phyloP scores from a whole-genome alignment of 805 yeast species.

The Myxozyma nipponensis region DNA sequence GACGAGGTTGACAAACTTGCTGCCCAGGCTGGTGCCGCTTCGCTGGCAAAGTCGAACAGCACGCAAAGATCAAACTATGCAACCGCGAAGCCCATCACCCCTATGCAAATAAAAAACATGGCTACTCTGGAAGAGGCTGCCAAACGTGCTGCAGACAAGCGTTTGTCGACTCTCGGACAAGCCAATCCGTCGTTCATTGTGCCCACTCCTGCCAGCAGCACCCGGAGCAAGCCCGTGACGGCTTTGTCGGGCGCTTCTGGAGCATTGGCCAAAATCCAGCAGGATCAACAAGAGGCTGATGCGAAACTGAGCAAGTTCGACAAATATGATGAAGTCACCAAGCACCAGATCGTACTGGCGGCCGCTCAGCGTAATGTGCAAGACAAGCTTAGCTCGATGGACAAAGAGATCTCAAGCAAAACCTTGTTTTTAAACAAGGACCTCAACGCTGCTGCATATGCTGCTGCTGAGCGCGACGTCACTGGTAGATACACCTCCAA shows the following conservation, averaged over 20 bases:
- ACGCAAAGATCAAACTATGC: neutral
- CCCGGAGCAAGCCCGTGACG: slow-evolving; percentile 25
- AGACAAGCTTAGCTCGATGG: slow-evolving; percentile 40
- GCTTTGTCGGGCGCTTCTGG: slow-evolving; percentile 30
- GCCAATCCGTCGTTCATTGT: slow-evolving; percentile 8
- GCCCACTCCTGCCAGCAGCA: slow-evolving; percentile 14
- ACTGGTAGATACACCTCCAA: slow-evolving; percentile 52
- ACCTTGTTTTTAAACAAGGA: slow-evolving; percentile 46
- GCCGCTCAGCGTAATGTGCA: slow-evolving; percentile 53
- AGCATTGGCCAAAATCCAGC: slow-evolving; percentile 20
- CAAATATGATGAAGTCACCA: slow-evolving; percentile 4
- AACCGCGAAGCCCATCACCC: neutral
- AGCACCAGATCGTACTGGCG: slow-evolving; percentile 44
- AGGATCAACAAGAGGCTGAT: slow-evolving; percentile 9
- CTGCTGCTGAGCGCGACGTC: slow-evolving; percentile 66
- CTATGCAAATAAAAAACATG: neutral
- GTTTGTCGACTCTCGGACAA: slow-evolving; percentile 19
- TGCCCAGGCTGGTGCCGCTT: slow-evolving; percentile 2
- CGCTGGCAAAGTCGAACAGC: neutral
- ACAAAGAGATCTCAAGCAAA: slow-evolving; percentile 43
- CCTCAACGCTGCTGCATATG: slow-evolving; percentile 68
- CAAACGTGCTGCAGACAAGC: slow-evolving; percentile 12
- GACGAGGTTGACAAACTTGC: neutral
- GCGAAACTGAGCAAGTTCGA: slow-evolving; percentile 3
- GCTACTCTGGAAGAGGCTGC: slow-evolving; percentile 18